Conservation (phyloP, 1,284 basidiomycete genomes). For the Ganoderma lucidum region DNA sequence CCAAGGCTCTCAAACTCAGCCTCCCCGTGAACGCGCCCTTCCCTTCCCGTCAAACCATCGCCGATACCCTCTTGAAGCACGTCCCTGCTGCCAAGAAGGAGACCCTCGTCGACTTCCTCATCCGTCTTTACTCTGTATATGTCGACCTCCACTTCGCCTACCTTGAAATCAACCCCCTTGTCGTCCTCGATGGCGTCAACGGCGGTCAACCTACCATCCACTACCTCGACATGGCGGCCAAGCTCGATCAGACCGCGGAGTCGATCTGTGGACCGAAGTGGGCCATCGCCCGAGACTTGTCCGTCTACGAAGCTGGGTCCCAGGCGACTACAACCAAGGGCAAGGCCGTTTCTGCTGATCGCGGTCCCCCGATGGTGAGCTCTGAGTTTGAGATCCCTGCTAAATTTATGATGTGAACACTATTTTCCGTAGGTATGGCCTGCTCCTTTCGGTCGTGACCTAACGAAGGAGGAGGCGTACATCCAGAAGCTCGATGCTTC, state of each 20-base stretch:
- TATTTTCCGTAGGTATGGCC: conserved; percentile 75
- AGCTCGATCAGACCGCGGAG: conserved; percentile 99
- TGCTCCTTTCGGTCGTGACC: conserved; percentile 96
- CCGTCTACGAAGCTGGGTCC: conserved; percentile 67
- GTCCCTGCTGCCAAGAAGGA: conserved; percentile 87
- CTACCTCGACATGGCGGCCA: conserved; percentile 99
- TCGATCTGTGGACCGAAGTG: conserved; percentile 98
- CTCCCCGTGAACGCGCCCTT: conserved; percentile 83
- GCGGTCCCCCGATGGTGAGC: conserved; percentile 93
- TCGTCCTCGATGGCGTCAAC: conserved; percentile 88
- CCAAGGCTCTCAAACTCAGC: conserved; percentile 93
- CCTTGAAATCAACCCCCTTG: conserved; percentile 99
- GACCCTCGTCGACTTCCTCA: conserved; percentile 91
- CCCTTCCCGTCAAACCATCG: conserved; percentile 83
- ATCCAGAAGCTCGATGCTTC: conserved; percentile 98
- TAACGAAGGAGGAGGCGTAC: conserved; percentile 99
- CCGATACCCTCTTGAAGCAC: conserved; percentile 77
- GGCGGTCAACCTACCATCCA: conserved; percentile 84
- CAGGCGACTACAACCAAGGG: conserved; percentile 52
- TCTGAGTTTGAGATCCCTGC: conserved; percentile 26
- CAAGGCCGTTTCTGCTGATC: conserved; percentile 79
- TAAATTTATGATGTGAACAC: conserved; percentile 18
- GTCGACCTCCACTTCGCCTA: conserved; percentile 98
- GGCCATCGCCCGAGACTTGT: conserved; percentile 95
- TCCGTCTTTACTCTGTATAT: conserved; percentile 96